A percentile compares a stretch with the other conserved stretches of the same genome.
These are phyloP conservation scores for Penicillium soppii DNA, from an alignment of 495 filamentous ascomycete species.

Conservation along the genomic window DNA sequence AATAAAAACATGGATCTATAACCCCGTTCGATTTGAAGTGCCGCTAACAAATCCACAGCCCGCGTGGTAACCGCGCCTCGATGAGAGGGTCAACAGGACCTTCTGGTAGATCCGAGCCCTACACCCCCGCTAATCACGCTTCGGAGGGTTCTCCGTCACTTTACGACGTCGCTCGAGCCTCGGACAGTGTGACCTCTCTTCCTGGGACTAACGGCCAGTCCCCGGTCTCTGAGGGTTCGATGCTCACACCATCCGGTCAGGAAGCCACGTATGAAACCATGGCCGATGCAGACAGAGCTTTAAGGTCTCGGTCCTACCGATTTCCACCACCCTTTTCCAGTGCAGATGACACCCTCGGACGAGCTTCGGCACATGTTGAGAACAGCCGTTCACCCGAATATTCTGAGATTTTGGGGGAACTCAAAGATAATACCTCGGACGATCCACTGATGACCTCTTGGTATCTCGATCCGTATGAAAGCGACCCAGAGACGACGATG, in stretches of 20 bases:
- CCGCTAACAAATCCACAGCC: conserved; percentile 25
- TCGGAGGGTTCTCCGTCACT: conserved; percentile 35
- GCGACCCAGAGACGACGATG: conserved; percentile 44
- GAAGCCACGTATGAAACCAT: conserved; percentile 27
- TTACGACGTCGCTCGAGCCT: conserved; percentile 35
- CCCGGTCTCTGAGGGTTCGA: conserved; percentile 34
- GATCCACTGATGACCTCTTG: conserved; percentile 56
- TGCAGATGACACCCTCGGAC: conserved; percentile 15
- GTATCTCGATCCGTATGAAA: conserved; percentile 63
- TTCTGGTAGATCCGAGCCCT: conserved; percentile 23
- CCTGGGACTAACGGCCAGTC: conserved; percentile 37
- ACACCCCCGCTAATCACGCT: conserved; percentile 15
- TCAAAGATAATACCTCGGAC: conserved; percentile 29
- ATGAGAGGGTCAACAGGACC: conserved; percentile 20
- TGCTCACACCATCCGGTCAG: conserved; percentile 28
- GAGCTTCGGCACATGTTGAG: conserved; percentile 12
- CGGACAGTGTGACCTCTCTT: conserved; percentile 35
- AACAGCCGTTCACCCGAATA: conserved; percentile 25
- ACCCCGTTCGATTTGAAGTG: neutral
- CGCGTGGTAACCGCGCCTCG: conserved; percentile 38
- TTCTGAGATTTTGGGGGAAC: conserved; percentile 33
- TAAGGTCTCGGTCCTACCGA: conserved; percentile 18
- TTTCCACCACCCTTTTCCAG: conserved; percentile 14
- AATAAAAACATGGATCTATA: neutral
- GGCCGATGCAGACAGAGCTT: conserved; percentile 28